A percentile compares a stretch with the other conserved stretches of the same genome.
Conservation (phyloP, 129 eudicot genomes). For the Chrysanthemum seticuspe region DNA sequence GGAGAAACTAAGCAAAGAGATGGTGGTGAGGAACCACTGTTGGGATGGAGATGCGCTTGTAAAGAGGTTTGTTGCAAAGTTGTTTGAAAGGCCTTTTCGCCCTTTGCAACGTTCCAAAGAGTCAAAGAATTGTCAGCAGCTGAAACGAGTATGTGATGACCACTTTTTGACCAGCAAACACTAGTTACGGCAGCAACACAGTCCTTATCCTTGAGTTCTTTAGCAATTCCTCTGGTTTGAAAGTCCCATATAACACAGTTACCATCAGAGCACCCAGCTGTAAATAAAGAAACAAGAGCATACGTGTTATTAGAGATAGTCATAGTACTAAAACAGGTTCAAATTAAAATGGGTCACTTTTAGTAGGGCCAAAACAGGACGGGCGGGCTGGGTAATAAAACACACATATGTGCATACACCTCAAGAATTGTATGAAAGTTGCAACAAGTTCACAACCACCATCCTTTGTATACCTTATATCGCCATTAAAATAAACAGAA, state of each 20-base stretch:
- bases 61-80: constrained; percentile 69
- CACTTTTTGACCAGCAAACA: constrained; percentile 84
- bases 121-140: constrained; percentile 76
- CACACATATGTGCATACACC: too few relatives aligned
- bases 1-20: constrained; percentile 75
- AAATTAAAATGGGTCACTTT: too few relatives aligned
- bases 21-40: constrained; percentile 54
- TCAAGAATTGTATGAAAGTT: neutral
- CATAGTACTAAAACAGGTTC: neutral
- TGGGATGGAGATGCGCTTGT: constrained; percentile 77
- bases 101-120: constrained; percentile 83
- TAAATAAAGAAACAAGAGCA: neutral
- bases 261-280: constrained; percentile 95
- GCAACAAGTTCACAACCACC: neutral
- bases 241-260: constrained; percentile 90
- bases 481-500: neutral
- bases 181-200: constrained; percentile 69
- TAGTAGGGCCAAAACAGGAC: too few relatives aligned
- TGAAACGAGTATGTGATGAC: constrained; percentile 77
- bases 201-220: constrained; percentile 64
- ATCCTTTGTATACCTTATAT: neutral
- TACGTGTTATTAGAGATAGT: neutral
- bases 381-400: too few relatives aligned
- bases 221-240: constrained; percentile 74
- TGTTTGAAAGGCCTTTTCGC: constrained; percentile 56